Conservation (phyloP, 2,329 filamentous ascomycete species). For the Neofusicoccum parvum region DNA sequence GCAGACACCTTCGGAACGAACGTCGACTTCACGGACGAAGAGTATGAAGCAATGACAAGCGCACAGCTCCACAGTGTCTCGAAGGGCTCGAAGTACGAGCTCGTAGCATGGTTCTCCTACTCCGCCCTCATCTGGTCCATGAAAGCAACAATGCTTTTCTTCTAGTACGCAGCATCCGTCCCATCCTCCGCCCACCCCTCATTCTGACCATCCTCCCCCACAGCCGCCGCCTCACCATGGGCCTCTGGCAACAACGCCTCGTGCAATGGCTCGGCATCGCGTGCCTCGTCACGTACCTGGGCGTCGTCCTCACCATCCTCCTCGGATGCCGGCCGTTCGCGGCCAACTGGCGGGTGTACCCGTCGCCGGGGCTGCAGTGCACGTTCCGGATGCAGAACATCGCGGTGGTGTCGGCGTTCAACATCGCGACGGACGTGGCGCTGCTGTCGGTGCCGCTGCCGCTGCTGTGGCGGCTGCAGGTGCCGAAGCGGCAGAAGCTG, state of each 20-base stretch:
- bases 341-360: constrained; percentile 33
- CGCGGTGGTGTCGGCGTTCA: constrained; percentile 32
- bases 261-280: not conserved
- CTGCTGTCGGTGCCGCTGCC: constrained; percentile 39
- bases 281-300: constrained; percentile 32
- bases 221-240: constrained; percentile 28
- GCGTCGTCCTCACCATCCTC: constrained; percentile 36
- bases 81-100: not conserved
- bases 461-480: constrained; percentile 37
- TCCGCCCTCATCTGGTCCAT: not conserved
- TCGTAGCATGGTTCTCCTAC: not conserved
- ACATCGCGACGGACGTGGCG: constrained; percentile 35
- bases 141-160: not conserved
- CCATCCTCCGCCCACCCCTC: not conserved
- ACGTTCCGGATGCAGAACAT: constrained; percentile 35
- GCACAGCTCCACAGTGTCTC: not conserved
- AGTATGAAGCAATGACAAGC: not conserved
- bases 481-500: constrained; percentile 35
- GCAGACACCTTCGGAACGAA: not conserved
- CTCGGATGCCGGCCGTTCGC: constrained; percentile 31
- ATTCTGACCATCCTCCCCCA: constrained; percentile 24
- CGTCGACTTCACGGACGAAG: not conserved
- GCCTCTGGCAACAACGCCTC: too few relatives aligned
- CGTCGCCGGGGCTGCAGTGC: constrained; percentile 32
- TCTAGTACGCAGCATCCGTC: not conserved